phyloP scores from a whole-genome alignment of 2,329 filamentous ascomycete species.

The Fusarium incarnatum region DNA sequence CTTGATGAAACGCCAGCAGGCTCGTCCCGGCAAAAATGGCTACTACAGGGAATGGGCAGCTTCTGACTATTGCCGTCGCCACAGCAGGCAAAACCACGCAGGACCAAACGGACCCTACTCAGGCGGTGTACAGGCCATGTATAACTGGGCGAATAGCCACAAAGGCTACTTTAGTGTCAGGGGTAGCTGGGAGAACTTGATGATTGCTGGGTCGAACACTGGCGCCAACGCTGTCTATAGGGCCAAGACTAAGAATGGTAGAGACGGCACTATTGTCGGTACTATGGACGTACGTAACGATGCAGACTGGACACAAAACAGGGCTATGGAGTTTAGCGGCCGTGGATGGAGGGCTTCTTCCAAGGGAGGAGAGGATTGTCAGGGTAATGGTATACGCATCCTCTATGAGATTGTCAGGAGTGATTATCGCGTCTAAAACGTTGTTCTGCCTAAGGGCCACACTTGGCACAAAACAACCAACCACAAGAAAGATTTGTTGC shows the following conservation, averaged over 20 bases:
- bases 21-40: not conserved
- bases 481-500: not conserved
- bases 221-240: not conserved
- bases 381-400: not conserved
- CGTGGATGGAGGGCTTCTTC: not conserved
- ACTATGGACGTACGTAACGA: not conserved
- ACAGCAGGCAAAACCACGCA: not conserved
- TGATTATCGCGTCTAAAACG: not conserved
- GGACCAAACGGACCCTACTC: not conserved
- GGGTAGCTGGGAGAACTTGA: not conserved
- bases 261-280: accelerated
- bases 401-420: not conserved
- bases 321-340: not conserved
- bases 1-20: not conserved
- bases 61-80: not conserved
- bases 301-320: not conserved
- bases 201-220: not conserved
- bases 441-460: not conserved
- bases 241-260: not conserved
- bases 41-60: too few species aligned
- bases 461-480: not conserved
- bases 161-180: accelerated
- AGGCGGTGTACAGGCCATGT: not conserved
- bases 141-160: not conserved
- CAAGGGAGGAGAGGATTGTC: not conserved